Evolutionary conservation across 306 rosid species (phyloP).

Genomic region (Glycyrrhiza uralensis): DNA sequence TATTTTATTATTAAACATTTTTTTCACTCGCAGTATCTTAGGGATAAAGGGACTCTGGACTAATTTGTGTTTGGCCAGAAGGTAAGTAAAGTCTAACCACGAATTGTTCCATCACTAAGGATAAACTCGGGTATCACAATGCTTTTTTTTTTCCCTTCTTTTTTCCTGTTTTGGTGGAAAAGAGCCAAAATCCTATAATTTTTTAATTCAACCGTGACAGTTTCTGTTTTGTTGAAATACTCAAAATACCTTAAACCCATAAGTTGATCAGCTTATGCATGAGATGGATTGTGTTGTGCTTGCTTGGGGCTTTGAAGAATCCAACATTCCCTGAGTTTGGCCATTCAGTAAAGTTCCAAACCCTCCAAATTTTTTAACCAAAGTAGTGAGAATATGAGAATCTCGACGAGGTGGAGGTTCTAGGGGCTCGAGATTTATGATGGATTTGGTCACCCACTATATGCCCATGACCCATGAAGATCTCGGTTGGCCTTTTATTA

Average conservation of each 20-base stretch:
- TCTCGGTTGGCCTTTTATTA: slow-evolving; percentile 21
- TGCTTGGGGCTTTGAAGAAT: slow-evolving; percentile 50
- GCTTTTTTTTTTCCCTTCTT: no score
- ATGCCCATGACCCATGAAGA: slow-evolving; percentile 29
- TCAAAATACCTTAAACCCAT: slow-evolving; percentile 18
- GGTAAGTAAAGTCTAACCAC: no score
- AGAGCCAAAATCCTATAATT: neutral
- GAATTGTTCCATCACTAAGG: no score
- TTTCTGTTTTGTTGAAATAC: slow-evolving; percentile 32
- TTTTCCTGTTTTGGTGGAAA: neutral
- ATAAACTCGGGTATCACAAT: no score
- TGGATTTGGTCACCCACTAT: slow-evolving; percentile 76
- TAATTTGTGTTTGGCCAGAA: no score
- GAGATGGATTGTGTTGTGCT: slow-evolving; percentile 33
- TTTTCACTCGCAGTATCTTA: no score
- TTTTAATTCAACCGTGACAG: neutral
- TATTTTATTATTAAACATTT: slow-evolving; percentile 25
- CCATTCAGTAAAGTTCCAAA: slow-evolving; percentile 58
- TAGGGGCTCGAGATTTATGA: slow-evolving; percentile 50
- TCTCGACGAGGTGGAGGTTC: slow-evolving; percentile 48
- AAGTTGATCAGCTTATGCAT: slow-evolving; percentile 22
- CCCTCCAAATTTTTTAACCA: slow-evolving; percentile 5
- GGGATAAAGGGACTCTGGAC: no score
- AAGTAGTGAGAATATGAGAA: slow-evolving; percentile 69
- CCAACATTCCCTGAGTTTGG: slow-evolving; percentile 84